phyloP scores from a whole-genome alignment of 2,329 filamentous ascomycete genomes.

The Botrytis medusae region DNA sequence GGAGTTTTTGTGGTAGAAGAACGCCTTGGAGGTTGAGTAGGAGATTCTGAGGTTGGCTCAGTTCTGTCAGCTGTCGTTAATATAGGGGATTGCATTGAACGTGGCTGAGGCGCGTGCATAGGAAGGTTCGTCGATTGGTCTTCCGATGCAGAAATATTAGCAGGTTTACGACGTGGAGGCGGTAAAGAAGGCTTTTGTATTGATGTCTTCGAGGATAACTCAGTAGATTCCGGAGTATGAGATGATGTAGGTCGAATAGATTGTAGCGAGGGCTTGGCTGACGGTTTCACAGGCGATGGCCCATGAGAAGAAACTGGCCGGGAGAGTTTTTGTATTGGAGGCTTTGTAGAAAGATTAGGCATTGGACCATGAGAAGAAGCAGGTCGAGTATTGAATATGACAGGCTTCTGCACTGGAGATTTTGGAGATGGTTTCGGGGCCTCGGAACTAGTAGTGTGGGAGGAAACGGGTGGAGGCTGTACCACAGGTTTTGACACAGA shows the following conservation, averaged over 20 bases:
- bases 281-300: neutral
- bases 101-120: neutral
- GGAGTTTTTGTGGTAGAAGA: slow-evolving; percentile 8
- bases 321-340: neutral
- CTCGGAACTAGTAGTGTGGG: neutral
- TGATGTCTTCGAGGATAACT: neutral
- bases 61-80: neutral
- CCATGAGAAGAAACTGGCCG: neutral
- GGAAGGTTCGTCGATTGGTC: neutral
- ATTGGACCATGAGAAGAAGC: neutral
- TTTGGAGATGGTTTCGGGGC: neutral
- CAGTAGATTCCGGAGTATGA: neutral
- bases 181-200: neutral
- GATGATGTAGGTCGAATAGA: neutral
- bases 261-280: slow-evolving; percentile 6
- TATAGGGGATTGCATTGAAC: slow-evolving; percentile 1
- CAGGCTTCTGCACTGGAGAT: neutral
- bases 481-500: neutral
- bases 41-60: neutral
- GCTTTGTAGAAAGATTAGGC: neutral
- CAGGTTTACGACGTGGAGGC: neutral
- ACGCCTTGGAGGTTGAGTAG: neutral
- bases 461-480: neutral
- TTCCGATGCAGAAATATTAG: neutral
- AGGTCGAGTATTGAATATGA: neutral